These are phyloP conservation scores for Rasamsonia emersonii DNA, from an alignment of 2,329 filamentous ascomycete species.

Conservation along the genomic window DNA sequence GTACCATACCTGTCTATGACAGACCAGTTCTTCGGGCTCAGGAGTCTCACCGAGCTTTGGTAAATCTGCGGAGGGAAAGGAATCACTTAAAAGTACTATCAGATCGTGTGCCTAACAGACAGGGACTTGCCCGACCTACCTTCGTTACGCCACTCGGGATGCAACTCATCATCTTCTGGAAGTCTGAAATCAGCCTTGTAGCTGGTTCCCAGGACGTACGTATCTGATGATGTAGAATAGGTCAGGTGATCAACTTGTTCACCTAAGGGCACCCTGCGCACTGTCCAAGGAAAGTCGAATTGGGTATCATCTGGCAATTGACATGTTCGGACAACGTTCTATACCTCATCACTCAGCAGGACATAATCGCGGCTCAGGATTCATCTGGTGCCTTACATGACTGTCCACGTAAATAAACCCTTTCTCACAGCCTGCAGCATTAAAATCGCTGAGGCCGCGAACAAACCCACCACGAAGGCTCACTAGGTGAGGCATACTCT, in stretches of 20 bases:
- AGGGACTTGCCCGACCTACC: constrained; percentile 31
- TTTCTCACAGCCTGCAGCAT: constrained; percentile 66
- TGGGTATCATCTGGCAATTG: constrained; percentile 60
- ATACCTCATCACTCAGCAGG: constrained; percentile 11
- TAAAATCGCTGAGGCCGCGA: constrained; percentile 64
- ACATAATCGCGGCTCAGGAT: constrained; percentile 1
- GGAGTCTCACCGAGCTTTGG: constrained; percentile 65
- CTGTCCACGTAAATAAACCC: constrained; percentile 78
- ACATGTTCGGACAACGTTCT: constrained; percentile 65
- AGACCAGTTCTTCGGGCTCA: constrained; percentile 68
- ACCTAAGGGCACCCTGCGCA: constrained; percentile 61
- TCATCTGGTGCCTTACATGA: constrained; percentile 25
- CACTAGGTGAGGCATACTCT: constrained; percentile 67
- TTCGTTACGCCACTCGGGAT: constrained; percentile 71
- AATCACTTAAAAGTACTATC: constrained; percentile 31
- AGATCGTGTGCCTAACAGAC: constrained; percentile 5
- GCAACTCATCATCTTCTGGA: constrained; percentile 76
- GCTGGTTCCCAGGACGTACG: constrained; percentile 70
- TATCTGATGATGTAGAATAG: constrained; percentile 65
- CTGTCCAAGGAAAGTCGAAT: constrained; percentile 68
- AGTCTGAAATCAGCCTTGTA: constrained; percentile 65
- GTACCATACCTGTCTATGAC: constrained; percentile 63
- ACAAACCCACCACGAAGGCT: constrained; percentile 60
- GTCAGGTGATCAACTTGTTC: constrained; percentile 64
- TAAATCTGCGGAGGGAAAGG: constrained; percentile 58